A percentile compares a stretch with the other conserved stretches of the same genome.
Conservation (phyloP, 805 yeast species). For the Monosporozyma yasuniensis region DNA sequence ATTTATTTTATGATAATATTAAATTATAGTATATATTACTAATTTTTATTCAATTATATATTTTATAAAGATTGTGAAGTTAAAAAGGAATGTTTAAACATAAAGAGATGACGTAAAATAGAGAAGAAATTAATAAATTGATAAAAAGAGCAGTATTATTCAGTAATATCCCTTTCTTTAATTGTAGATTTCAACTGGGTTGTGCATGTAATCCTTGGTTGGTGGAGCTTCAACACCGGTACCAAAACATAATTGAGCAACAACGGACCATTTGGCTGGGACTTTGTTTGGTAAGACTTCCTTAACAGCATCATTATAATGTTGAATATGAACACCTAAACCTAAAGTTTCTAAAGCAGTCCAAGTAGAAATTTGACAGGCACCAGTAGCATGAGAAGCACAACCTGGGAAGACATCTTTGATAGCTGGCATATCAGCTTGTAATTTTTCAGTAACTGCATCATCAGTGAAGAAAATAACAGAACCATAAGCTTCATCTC, state of each 20-base stretch:
- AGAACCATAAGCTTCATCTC: constrained; percentile 42
- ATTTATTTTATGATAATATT: neutral
- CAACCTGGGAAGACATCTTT: constrained; percentile 40
- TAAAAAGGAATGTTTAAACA: neutral
- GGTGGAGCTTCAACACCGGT: constrained; percentile 31
- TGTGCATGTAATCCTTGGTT: constrained; percentile 36
- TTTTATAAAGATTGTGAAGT: neutral
- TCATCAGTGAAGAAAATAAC: constrained; percentile 42
- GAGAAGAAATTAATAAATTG: neutral
- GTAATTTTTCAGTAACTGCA: constrained; percentile 32
- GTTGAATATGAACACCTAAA: constrained; percentile 45
- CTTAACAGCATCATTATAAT: constrained; percentile 40
- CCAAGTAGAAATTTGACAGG: constrained; percentile 45
- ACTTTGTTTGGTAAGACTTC: constrained; percentile 32
- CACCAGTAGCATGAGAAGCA: constrained; percentile 41
- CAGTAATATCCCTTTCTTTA: constrained; percentile 7
- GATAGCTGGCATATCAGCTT: constrained; percentile 36
- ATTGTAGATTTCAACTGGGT: constrained; percentile 33
- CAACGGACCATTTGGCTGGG: constrained; percentile 38
- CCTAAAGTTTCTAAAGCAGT: constrained; percentile 37
- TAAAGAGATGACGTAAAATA: neutral
- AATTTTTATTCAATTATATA: neutral
- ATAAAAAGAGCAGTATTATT: neutral
- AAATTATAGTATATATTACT: neutral
- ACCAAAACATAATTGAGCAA: constrained; percentile 46